phyloP scores from a whole-genome alignment of 371 early-diverging fungal genomes.

The Apophysomyces sp. region DNA sequence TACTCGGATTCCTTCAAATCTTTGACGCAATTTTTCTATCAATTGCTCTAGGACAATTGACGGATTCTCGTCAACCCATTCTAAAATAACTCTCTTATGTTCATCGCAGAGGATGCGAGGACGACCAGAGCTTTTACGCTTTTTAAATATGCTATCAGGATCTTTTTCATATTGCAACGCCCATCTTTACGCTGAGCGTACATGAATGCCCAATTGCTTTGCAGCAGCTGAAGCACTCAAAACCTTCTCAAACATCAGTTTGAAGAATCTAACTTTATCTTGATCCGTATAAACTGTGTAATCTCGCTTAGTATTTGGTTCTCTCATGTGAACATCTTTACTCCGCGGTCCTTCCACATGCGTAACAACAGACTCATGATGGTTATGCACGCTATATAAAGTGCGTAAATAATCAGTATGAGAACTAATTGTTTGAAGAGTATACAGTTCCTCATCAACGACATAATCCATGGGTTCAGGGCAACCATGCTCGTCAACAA shows the following conservation, averaged over 20 bases:
- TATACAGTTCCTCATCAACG: conserved; percentile 12
- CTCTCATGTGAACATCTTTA: conserved; percentile 6
- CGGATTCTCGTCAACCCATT: conserved; percentile 14
- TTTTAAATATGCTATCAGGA: conserved; percentile 20
- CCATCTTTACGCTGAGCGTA: conserved; percentile 19
- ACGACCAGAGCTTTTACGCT: conserved; percentile 6
- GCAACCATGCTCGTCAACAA: conserved; percentile 18
- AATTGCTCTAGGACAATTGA: conserved; percentile 8
- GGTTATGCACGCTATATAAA: background rate
- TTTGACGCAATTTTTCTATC: conserved; percentile 3
- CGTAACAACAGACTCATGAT: background rate
- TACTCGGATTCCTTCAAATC: conserved; percentile 5
- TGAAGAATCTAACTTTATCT: background rate
- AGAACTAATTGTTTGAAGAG: conserved; percentile 7
- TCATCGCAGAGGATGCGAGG: conserved; percentile 10
- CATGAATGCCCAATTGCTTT: conserved; percentile 18
- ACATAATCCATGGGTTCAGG: conserved; percentile 12
- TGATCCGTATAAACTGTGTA: conserved; percentile 1
- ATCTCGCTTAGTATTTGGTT: background rate
- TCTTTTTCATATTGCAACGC: conserved; percentile 13
- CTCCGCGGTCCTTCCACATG: background rate
- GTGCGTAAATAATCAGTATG: conserved; percentile 6
- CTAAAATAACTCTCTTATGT: conserved; percentile 13
- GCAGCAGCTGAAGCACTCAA: conserved; percentile 20
- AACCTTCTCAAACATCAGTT: background rate